Evolutionary conservation across 2,329 filamentous ascomycete species (phyloP), one percentile per base, ranked within the genome.

Genomic region (Microcyclospora pomicola): DNA sequence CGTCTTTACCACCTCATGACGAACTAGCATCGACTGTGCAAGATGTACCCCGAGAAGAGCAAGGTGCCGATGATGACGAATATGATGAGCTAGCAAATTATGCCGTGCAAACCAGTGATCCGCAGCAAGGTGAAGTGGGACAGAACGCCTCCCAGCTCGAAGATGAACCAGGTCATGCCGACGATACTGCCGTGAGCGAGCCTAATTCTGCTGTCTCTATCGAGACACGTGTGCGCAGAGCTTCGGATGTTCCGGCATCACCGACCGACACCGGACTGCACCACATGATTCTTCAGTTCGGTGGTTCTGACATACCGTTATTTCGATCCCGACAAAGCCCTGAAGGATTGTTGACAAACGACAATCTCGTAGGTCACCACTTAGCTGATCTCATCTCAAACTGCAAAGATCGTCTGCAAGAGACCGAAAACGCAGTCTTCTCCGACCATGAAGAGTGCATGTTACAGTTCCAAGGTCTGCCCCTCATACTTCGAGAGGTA

Each of bases 401-500:
- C 27, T 52, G 53, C 35, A 48, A 47, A 42, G 36, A 47, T 66
- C 68, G 43, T 72, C 72, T 53, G 65, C 12, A 31, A 9, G 30
- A 31, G 14, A 24, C 19, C 19, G 77, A 43, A 40, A 64, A 64
- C 41, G 43, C 72, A 12, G 67, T 69, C 47, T 60, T 81, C 33
- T 59, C 63, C 27, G 63, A 71, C 36, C 68, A 73, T 35, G 70
- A 76, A 46, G 70, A 77, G 46, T 57, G 79, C 40, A 63, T 69
- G 36, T 58, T 79, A 39, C 61, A 67, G 40, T 63, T 78, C 42
- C 67, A 72, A 30, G 60, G 65, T 11, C 56, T 79, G 40, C 69
- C 66, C 46, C 59, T 78, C 39, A 65, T 70, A 48, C 58, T 76
- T 49, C 66, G 63, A 49, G 75, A 79, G 62, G 73, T 75, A 56